Percentiles rank a stretch among this genome's conserved stretches.
Conservation (phyloP, 352 stramenopile genomes). For the Pythium phragmiticola region DNA sequence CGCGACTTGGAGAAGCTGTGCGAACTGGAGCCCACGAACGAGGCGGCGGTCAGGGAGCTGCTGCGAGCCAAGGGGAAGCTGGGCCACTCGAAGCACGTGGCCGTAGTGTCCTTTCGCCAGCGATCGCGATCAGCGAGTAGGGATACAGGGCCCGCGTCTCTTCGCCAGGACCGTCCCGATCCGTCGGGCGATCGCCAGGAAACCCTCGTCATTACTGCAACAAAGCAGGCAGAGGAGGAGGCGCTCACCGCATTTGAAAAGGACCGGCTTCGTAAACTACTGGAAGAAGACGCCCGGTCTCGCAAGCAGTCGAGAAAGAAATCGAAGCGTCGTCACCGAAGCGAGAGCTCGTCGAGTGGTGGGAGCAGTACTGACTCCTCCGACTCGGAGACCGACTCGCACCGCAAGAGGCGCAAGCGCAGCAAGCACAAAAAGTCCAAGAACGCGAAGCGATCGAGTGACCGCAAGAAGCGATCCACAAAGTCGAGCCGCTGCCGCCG, state of each 20-base stretch:
- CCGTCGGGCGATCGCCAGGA: not conserved
- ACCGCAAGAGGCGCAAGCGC: constrained; percentile 13
- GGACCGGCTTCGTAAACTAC: constrained; percentile 32
- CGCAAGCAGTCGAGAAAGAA: constrained; percentile 17
- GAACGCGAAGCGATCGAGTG: constrained; percentile 25
- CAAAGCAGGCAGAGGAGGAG: not conserved
- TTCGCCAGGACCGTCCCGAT: not conserved
- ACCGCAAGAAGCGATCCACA: constrained; percentile 19
- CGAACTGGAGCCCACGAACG: constrained; percentile 22
- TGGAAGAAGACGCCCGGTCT: constrained; percentile 32
- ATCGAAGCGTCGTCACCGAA: constrained; percentile 1
- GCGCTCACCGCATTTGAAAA: constrained; percentile 23
- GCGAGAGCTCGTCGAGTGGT: not conserved
- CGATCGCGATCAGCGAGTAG: constrained; percentile 6
- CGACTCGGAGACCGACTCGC: constrained; percentile 12
- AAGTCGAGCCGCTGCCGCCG: constrained; percentile 10
- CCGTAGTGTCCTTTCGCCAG: not conserved
- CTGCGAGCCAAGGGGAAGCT: constrained; percentile 28
- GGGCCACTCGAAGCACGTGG: constrained; percentile 20
- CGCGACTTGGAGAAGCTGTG: constrained; percentile 34
- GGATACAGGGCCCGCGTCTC: not conserved
- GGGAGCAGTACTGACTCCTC: constrained; percentile 12
- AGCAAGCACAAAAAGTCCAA: constrained; percentile 30
- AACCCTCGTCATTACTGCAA: not conserved
- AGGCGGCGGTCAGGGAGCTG: constrained; percentile 20